Conservation (phyloP, 306 rosid genomes). For the Vigna trinervia region DNA sequence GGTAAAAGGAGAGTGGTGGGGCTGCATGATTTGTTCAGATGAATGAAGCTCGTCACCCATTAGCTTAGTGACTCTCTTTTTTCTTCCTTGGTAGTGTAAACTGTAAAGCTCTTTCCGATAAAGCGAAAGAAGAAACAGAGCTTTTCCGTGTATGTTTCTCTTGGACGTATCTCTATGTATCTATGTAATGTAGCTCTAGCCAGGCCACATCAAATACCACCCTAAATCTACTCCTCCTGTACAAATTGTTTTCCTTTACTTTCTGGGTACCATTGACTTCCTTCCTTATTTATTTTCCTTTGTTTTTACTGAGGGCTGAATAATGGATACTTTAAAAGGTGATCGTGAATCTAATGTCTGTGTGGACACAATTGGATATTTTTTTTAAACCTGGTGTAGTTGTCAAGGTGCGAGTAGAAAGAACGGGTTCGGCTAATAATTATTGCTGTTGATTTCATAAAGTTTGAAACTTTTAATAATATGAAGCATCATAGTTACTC, state of each 20-base stretch:
- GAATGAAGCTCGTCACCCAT: slow-evolving; percentile 33
- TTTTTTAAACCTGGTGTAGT: not conserved
- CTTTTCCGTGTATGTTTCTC: slow-evolving; percentile 43
- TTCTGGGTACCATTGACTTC: not conserved
- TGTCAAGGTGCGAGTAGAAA: slow-evolving; percentile 18
- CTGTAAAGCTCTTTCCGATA: slow-evolving; percentile 57
- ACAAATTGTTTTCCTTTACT: not conserved
- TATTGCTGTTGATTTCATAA: slow-evolving; percentile 42
- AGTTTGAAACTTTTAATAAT: slow-evolving; percentile 41
- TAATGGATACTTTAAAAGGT: slow-evolving; percentile 9
- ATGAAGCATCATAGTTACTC: slow-evolving; percentile 43
- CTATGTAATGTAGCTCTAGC: not conserved
- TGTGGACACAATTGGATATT: not conserved
- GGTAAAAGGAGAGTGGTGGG: slow-evolving; percentile 38
- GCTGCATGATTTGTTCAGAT: slow-evolving; percentile 3
- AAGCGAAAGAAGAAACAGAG: slow-evolving; percentile 53
- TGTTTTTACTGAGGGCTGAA: not conserved
- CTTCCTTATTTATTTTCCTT: not conserved
- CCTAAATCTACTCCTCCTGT: not conserved
- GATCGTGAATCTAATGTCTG: not conserved
- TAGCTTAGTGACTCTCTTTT: slow-evolving; percentile 30
- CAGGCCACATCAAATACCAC: slow-evolving; percentile 3
- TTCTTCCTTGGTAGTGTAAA: slow-evolving; percentile 42
- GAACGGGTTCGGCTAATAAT: not conserved
- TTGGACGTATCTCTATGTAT: slow-evolving; percentile 10